Percentiles rank a stretch among this genome's conserved stretches.
phyloP scores from a whole-genome alignment of 2,329 filamentous ascomycete species.

The Madurella mycetomatis region DNA sequence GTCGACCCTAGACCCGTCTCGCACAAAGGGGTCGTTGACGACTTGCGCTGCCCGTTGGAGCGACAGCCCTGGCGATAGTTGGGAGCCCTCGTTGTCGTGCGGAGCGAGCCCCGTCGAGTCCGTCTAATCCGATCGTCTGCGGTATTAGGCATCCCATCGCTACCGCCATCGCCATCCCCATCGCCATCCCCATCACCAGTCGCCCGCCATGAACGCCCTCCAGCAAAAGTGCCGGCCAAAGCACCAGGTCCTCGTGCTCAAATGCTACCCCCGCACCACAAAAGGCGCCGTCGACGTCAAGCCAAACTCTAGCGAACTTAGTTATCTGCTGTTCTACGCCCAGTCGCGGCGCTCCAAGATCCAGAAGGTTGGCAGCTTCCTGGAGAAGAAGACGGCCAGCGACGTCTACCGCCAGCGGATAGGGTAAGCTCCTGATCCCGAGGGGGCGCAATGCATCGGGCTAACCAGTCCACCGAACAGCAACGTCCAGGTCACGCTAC shows the following conservation, averaged over 20 bases:
- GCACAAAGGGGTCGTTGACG: constrained; percentile 8
- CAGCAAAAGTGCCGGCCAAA: constrained; percentile 76
- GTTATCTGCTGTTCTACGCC: constrained; percentile 94
- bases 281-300: constrained; percentile 91
- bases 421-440: constrained; percentile 52
- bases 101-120: background rate
- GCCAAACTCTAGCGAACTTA: constrained; percentile 93
- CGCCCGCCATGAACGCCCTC: constrained; percentile 56
- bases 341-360: constrained; percentile 92
- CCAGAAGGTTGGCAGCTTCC: constrained; percentile 89
- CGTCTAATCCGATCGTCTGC: background rate
- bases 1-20: constrained; percentile 9
- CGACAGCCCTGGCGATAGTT: background rate
- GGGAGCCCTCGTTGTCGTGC: background rate
- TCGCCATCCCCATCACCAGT: background rate
- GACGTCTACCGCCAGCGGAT: constrained; percentile 88
- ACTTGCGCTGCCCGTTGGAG: background rate
- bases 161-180: background rate
- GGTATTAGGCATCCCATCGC: background rate
- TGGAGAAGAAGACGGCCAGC: constrained; percentile 88
- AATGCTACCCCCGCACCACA: constrained; percentile 90
- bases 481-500: constrained; percentile 90
- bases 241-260: constrained; percentile 92
- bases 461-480: constrained; percentile 39
- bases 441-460: background rate